Percentiles rank a stretch among this genome's conserved stretches.
Conservation (phyloP, 176 grass and related monocot species). For the Carex parvula region DNA sequence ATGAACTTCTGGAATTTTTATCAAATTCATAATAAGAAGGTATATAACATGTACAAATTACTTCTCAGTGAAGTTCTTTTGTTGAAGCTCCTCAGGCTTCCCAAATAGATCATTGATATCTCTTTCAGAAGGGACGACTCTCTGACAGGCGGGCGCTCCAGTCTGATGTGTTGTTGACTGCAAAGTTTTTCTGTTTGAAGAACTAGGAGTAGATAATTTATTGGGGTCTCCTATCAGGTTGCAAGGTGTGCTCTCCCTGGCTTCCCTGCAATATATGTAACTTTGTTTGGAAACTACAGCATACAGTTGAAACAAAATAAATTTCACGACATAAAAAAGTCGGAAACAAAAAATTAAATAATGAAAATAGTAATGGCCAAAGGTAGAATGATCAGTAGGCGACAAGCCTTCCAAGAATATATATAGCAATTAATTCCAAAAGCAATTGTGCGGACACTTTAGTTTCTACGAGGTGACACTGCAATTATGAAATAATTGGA, state of each 20-base stretch:
- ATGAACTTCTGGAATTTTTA: not conserved
- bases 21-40: not conserved
- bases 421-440: not conserved
- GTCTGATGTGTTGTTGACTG: conserved; percentile 10
- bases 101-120: conserved; percentile 42
- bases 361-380: not conserved
- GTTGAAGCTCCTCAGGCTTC: conserved; percentile 25
- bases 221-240: conserved; percentile 27
- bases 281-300: not conserved
- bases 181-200: conserved; percentile 2
- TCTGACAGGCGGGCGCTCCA: not conserved
- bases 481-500: not conserved
- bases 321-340: not conserved
- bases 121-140: conserved; percentile 8
- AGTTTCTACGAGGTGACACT: not conserved
- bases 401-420: not conserved
- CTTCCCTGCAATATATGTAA: conserved; percentile 26
- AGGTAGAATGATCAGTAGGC: not conserved
- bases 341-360: not conserved
- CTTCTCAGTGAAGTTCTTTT: conserved; percentile 32
- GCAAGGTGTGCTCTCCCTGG: conserved; percentile 37
- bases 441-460: not conserved
- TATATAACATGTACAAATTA: conserved; percentile 18
- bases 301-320: conserved; percentile 15
- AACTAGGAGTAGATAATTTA: conserved; percentile 25